A percentile compares a stretch with the other conserved stretches of the same genome.
These are phyloP conservation scores for Coccinonectria pachysandricola DNA, from an alignment of 2,329 filamentous ascomycete genomes.

Conservation along the genomic window DNA sequence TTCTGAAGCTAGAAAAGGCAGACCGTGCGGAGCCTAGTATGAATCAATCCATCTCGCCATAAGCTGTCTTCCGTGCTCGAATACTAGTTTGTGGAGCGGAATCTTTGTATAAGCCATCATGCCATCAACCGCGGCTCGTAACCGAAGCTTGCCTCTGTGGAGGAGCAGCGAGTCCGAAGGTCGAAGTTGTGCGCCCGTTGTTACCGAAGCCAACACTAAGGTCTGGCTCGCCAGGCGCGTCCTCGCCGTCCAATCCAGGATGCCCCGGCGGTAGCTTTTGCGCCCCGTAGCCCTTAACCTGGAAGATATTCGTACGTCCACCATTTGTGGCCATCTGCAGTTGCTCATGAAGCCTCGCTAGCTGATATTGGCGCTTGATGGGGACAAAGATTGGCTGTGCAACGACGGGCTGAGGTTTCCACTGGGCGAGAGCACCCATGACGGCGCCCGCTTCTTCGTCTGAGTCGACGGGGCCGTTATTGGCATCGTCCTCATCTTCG, in stretches of 20 bases:
- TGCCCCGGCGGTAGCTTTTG: constrained; percentile 44
- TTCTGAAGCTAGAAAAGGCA: too few relatives aligned
- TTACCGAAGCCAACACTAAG: constrained; percentile 27
- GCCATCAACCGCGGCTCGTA: constrained; percentile 34
- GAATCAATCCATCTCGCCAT: too few relatives aligned
- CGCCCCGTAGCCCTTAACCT: constrained; percentile 44
- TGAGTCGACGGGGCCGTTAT: constrained; percentile 74
- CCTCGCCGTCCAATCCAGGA: constrained; percentile 38
- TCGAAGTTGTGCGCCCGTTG: constrained; percentile 31
- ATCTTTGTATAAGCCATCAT: too few relatives aligned
- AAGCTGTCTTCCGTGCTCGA: too few relatives aligned
- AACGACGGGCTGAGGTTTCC: constrained; percentile 68
- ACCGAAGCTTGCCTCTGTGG: constrained; percentile 37
- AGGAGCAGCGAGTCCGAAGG: constrained; percentile 32
- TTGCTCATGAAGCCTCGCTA: constrained; percentile 54
- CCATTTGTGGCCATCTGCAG: constrained; percentile 56
- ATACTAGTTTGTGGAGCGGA: too few relatives aligned
- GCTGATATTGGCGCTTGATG: constrained; percentile 53
- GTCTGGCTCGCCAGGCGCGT: constrained; percentile 50
- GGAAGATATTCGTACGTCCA: constrained; percentile 55
- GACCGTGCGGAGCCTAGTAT: too few relatives aligned
- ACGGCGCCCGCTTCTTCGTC: constrained; percentile 89
- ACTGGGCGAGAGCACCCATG: constrained; percentile 68
- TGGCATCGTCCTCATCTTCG: constrained; percentile 74
- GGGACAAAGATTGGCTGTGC: constrained; percentile 52